Conservation (phyloP, 768 basidiomycete genomes). For the Lenzites betulinus region DNA sequence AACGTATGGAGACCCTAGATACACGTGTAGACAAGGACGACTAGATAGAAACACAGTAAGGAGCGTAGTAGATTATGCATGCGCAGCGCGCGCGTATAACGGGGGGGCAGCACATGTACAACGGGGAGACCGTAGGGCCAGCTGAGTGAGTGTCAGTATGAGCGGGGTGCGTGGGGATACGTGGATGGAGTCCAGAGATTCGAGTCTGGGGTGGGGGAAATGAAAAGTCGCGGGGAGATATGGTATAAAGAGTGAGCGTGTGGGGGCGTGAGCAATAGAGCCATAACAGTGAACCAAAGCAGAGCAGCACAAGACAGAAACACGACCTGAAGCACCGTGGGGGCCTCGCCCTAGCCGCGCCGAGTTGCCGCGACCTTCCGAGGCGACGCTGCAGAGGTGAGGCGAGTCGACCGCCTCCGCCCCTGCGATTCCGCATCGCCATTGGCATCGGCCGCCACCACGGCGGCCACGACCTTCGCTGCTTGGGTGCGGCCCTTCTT, state of each 20-base stretch:
- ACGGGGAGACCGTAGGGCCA: background rate
- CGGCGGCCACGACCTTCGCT: background rate
- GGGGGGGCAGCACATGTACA: conserved; percentile 4
- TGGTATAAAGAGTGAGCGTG: background rate
- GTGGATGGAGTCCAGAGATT: no score
- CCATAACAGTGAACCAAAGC: background rate
- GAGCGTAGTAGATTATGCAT: conserved; percentile 14
- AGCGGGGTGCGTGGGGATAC: background rate
- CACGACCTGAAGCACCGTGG: background rate
- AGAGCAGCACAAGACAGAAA: conserved; percentile 10
- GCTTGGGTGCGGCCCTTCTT: background rate
- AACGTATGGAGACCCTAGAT: conserved; percentile 11
- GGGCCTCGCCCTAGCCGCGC: background rate
- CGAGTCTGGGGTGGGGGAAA: background rate
- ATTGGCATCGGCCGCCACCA: background rate
- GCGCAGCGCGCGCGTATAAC: conserved; percentile 9
- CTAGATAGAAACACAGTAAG: conserved; percentile 21
- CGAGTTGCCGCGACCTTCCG: conserved; percentile 4
- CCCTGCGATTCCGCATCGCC: background rate
- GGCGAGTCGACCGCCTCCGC: conserved; percentile 11
- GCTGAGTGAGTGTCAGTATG: background rate
- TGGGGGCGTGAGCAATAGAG: background rate
- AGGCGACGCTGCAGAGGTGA: conserved; percentile 3
- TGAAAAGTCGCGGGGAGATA: background rate
- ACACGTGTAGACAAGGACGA: conserved; percentile 6